Evolutionary conservation across 2,329 filamentous ascomycete species (phyloP).

Genomic region (Teratosphaeria nubilosa): DNA sequence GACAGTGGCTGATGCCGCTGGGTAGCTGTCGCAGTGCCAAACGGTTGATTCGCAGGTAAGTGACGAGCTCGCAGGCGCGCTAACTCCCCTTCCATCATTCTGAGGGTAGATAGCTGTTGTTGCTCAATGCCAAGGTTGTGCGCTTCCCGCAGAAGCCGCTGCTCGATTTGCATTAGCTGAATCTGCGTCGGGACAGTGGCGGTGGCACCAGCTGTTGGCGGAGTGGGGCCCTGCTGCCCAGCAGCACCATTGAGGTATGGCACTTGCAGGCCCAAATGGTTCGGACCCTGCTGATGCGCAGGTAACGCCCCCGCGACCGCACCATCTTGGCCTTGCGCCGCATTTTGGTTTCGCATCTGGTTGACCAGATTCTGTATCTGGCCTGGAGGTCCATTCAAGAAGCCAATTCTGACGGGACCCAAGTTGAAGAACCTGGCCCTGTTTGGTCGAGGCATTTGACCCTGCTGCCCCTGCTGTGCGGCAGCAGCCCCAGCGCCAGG

Average conservation of each 20-base stretch:
- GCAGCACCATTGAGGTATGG: constrained; percentile 13
- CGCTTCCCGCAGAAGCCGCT: constrained; percentile 59
- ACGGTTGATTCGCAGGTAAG: constrained; percentile 13
- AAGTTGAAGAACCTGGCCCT: constrained; percentile 51
- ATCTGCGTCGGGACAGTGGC: constrained; percentile 38
- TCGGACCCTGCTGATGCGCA: constrained; percentile 25
- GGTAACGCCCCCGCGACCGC: constrained; percentile 14
- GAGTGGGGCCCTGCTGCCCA: constrained; percentile 1
- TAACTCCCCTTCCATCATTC: constrained; percentile 57
- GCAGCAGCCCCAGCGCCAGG: constrained; percentile 2
- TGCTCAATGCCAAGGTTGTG: constrained; percentile 52
- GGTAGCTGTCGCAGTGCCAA: constrained; percentile 7
- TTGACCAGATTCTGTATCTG: constrained; percentile 34
- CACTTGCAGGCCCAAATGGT: constrained; percentile 18
- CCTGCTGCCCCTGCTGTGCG: constrained; percentile 18
- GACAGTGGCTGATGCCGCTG: constrained; percentile 8
- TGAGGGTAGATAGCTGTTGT: constrained; percentile 59
- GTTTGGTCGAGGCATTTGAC: constrained; percentile 27
- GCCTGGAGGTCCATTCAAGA: constrained; percentile 47
- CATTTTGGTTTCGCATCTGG: constrained; percentile 16
- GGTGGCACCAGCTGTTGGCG: constrained; percentile 2
- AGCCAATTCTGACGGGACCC: constrained; percentile 64
- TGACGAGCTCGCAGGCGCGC: constrained; percentile 47
- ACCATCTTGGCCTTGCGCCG: constrained; percentile 5
- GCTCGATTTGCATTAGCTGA: constrained; percentile 57